Conservation (phyloP, 2,329 filamentous ascomycete genomes). For the Nemania diffusa region DNA sequence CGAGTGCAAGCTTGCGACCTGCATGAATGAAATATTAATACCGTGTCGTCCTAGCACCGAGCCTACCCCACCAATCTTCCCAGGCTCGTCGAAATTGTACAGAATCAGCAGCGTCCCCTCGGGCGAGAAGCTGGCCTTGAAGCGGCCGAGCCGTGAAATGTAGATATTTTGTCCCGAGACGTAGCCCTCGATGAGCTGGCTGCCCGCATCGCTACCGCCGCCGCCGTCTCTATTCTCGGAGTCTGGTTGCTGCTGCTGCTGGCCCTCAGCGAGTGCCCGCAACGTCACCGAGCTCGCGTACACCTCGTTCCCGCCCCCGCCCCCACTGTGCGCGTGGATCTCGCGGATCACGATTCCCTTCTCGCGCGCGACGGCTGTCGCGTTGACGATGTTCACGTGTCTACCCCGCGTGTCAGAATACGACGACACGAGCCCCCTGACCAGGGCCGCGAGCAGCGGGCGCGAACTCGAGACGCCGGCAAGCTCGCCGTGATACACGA, state of each 20-base stretch:
- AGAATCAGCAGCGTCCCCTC: slow-evolving; percentile 80
- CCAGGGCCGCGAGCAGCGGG: slow-evolving; percentile 79
- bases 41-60: slow-evolving; percentile 73
- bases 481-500: slow-evolving; percentile 81
- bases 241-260: slow-evolving; percentile 13
- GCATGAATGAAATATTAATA: slow-evolving; percentile 86
- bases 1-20: slow-evolving; percentile 37
- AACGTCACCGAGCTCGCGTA: slow-evolving; percentile 79
- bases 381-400: slow-evolving; percentile 87
- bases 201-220: neutral
- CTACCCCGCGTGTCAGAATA: slow-evolving; percentile 73
- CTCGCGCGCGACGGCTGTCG: slow-evolving; percentile 77
- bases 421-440: slow-evolving; percentile 78
- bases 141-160: slow-evolving; percentile 78
- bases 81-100: slow-evolving; percentile 82
- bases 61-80: slow-evolving; percentile 84
- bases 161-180: slow-evolving; percentile 71
- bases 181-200: slow-evolving; percentile 70
- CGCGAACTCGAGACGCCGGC: slow-evolving; percentile 78
- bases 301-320: slow-evolving; percentile 60
- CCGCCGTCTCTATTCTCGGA: neutral
- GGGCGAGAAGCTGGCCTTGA: slow-evolving; percentile 77
- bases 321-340: slow-evolving; percentile 64
- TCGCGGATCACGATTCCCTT: slow-evolving; percentile 83
- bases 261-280: slow-evolving; percentile 57